Evolutionary conservation across 305 asterid genomes (phyloP).

Genomic region (Fraxinus nigra): DNA sequence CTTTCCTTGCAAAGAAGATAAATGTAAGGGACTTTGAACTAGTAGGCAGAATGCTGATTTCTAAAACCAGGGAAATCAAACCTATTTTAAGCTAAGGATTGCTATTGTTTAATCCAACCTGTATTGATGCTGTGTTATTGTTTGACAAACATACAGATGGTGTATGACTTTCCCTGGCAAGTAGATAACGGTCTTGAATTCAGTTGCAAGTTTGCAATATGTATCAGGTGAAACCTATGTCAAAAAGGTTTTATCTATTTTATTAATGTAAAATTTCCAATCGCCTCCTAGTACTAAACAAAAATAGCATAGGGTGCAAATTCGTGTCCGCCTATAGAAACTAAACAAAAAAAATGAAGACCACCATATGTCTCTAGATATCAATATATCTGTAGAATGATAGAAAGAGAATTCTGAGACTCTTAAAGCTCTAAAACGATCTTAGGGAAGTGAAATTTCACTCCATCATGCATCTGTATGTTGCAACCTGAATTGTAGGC

Average conservation of each 20-base stretch:
- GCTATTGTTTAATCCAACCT: background rate
- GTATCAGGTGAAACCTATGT: background rate
- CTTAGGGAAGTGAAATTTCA: background rate
- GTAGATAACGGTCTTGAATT: background rate
- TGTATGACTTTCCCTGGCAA: background rate
- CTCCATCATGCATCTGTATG: background rate
- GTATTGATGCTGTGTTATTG: background rate
- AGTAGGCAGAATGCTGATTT: background rate
- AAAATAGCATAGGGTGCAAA: background rate
- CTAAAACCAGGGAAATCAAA: constrained; percentile 6
- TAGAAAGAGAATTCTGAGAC: background rate
- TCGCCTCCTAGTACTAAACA: background rate
- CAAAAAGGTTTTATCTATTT: background rate
- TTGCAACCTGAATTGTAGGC: background rate
- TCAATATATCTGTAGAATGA: background rate
- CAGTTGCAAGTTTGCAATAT: background rate
- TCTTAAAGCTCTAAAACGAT: background rate
- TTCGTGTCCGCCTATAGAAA: background rate
- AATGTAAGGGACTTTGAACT: background rate
- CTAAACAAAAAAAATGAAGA: background rate
- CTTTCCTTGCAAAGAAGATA: background rate
- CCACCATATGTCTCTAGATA: background rate
- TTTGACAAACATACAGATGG: background rate
- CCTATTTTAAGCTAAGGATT: background rate
- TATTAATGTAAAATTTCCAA: background rate